Percentiles rank a stretch among this genome's conserved stretches.
phyloP scores from a whole-genome alignment of 805 yeast genomes.

The Cyberlindnera mycetangii region DNA sequence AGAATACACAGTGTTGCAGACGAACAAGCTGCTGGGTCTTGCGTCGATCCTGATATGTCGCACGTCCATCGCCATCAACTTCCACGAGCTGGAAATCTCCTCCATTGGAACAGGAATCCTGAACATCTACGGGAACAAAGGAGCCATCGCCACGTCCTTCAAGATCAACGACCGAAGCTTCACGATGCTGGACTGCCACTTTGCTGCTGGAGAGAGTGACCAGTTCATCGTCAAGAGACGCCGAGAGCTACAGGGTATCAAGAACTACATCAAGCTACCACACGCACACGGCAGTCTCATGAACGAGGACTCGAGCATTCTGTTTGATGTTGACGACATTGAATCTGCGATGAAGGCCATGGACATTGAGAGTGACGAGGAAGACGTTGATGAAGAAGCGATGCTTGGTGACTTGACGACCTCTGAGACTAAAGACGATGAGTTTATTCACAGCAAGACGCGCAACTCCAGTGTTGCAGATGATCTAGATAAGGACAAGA shows the following conservation, averaged over 20 bases:
- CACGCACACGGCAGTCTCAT: slow-evolving; percentile 24
- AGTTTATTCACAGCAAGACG: background rate
- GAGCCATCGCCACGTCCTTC: slow-evolving; percentile 48
- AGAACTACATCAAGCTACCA: slow-evolving; percentile 29
- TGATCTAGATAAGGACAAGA: slow-evolving; percentile 14
- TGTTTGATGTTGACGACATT: slow-evolving; percentile 30
- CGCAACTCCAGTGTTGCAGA: background rate
- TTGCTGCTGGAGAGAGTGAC: slow-evolving; percentile 47
- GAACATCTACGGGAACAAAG: slow-evolving; percentile 60
- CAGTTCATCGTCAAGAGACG: slow-evolving; percentile 37
- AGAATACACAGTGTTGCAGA: slow-evolving; percentile 37
- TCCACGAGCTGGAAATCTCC: slow-evolving; percentile 37
- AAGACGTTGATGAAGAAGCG: slow-evolving; percentile 13
- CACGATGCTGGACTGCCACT: slow-evolving; percentile 48
- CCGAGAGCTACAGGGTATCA: slow-evolving; percentile 43
- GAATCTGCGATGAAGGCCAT: slow-evolving; percentile 11
- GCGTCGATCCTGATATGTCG: slow-evolving; percentile 44
- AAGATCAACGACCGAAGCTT: slow-evolving; percentile 32
- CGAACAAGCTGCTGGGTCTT: slow-evolving; percentile 51
- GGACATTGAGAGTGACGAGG: slow-evolving; percentile 17
- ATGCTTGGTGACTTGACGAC: slow-evolving; percentile 5
- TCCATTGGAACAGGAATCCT: slow-evolving; percentile 57
- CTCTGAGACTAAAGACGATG: slow-evolving; percentile 3
- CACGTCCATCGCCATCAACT: slow-evolving; percentile 32
- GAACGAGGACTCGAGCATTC: slow-evolving; percentile 23